These are phyloP conservation scores for Triticum dicoccoides DNA, from an alignment of 176 grass and related monocot genomes.

Conservation along the genomic window DNA sequence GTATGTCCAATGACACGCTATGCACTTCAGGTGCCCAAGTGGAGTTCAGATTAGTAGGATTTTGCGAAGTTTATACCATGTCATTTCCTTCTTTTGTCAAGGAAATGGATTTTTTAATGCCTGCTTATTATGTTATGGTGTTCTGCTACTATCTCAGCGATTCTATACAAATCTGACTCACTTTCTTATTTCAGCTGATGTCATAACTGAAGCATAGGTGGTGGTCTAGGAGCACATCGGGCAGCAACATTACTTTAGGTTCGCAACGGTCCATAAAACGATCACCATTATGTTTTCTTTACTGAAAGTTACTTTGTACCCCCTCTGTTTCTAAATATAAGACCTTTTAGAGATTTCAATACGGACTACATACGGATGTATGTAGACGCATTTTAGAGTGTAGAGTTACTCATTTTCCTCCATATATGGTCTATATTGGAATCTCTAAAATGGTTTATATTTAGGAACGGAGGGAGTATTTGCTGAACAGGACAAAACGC, in stretches of 20 bases:
- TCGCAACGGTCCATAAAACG: background rate
- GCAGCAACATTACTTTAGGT: conserved; percentile 23
- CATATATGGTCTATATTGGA: too few relatives aligned
- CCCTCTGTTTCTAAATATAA: too few relatives aligned
- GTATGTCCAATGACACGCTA: conserved; percentile 10
- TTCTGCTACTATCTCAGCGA: background rate
- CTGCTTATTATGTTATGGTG: background rate
- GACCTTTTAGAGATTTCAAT: too few relatives aligned
- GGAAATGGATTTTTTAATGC: background rate
- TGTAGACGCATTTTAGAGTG: too few relatives aligned
- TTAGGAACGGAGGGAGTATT: background rate
- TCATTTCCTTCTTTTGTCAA: background rate
- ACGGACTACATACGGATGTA: too few relatives aligned
- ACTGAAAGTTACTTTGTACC: background rate
- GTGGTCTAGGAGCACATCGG: background rate
- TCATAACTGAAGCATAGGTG: conserved; percentile 38
- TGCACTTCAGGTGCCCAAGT: background rate
- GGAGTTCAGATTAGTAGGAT: background rate
- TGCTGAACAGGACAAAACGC: background rate
- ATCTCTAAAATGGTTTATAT: too few relatives aligned
- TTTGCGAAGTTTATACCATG: background rate
- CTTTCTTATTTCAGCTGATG: conserved; percentile 41
- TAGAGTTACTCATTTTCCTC: too few relatives aligned
- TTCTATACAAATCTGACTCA: background rate
- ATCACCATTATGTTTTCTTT: background rate